Base-by-base conservation (phyloP, 495 filamentous ascomycete genomes). In the Hyaloscypha finlandica region DNA sequence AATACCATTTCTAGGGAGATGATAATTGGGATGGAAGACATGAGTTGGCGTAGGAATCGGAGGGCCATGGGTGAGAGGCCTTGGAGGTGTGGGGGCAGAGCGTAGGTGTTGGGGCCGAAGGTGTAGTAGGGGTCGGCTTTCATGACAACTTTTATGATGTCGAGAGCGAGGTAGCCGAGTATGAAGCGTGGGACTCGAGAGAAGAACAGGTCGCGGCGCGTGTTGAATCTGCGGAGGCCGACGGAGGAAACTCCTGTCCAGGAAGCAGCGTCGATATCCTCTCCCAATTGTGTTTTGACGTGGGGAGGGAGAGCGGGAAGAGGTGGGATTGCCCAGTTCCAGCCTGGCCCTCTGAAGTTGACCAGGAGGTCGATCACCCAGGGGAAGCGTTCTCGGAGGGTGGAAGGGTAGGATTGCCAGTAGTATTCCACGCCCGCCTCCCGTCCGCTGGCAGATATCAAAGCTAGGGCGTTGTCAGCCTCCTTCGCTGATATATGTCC, bases 91-190 rank as follows among this genome's bases (percentile, higher is more conserved):
- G 79, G 9, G 64, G 86, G 79, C 71, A 86, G 68, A 63, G 83
- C 45, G 75, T 79, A 30, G 70, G 66, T 60, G 71, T 75, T 73
- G n/a, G 79, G 79, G 9, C 81, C 75, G 75, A 78, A 55, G 73
- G 77, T 77, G 77, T 93, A 97, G 81, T 94, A 96, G 0, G 89
- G 86, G 71, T 97, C 93, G 20, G 81, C 79, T 66, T 89, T 88
- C 73, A 90, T 86, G 55, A 88, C 55, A 9, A 85, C 77, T 73
- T 91, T 90, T 55, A 90, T 74, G 42, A 85, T 35, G 73, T 97
- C 93, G 22, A 94, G 77, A 42, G 81, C 32, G 33, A 95, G 71
- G 72, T 90, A 93, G 73, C 78, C 73, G 11, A 81, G 72, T 25
- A 86, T 42, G 29, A 89, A 83, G 2, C 65, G 75, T 4, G 74